Base-by-base conservation (phyloP, 306 rosid genomes). In the Rosa multiflora region DNA sequence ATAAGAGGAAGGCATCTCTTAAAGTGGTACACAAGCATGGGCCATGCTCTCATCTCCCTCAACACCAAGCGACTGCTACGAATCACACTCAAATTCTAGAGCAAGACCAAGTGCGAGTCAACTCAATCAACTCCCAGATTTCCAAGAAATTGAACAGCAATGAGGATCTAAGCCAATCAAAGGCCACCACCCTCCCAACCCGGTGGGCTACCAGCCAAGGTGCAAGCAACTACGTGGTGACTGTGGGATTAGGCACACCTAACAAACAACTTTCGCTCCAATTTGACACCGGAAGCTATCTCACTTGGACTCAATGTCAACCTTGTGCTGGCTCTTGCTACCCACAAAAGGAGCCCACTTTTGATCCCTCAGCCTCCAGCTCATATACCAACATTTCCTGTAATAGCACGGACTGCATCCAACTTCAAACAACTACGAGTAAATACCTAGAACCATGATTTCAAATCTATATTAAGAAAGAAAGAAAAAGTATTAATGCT, bases 371-470 rank as follows among this genome's bases (percentile, higher is more conserved):
- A 5, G 20, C 44, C n/a, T 88, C 92, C 5, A 6, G 85, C 0
- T 58, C 94, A 0, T 93, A 93, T 70, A 12, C 82, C 48, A 93
- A 89, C 21, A 73, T 89, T 69, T 15, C 97, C 0, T 91, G 98
- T 37, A 79, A 86, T 0, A 84, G 92, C 12, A 0, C 85, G 0
- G 8, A 1, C 0, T 93, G 96, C 78, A 70, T 87, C 23, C 86
- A 75, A 20, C 94, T 93, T 67, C 4, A 29, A 13, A 37, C 89
- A 14, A 91, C 84, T 40, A 89, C 94, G 11, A 89, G 94, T 86
- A 76, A 8, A 11, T 46, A 10, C 2, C 49, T 8, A 46, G 13
- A 2, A 46, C 14, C 3, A 5, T 18, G 9, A 18, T 53, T 7
- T 53, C 4, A 17, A 20, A 1, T 53, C 15, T 17, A 18, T 53